A percentile compares a stretch with the other conserved stretches of the same genome.
Conservation (phyloP, 768 basidiomycete genomes). For the Dentipellis fragilis region DNA sequence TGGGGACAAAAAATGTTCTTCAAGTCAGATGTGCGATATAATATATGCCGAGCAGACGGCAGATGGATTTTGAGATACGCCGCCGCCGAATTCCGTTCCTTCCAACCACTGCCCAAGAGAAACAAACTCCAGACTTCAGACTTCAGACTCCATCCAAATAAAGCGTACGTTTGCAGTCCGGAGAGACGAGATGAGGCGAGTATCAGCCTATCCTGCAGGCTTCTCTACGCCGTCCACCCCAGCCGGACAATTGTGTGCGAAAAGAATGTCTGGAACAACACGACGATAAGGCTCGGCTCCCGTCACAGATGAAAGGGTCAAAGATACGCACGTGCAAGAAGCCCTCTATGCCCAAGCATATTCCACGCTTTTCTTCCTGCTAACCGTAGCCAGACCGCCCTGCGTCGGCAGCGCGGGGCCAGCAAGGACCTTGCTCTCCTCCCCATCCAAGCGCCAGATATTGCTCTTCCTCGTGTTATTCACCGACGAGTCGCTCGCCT, state of each 20-base stretch:
- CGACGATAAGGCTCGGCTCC: too few relatives aligned
- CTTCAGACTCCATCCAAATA: not conserved
- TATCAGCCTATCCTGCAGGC: not conserved
- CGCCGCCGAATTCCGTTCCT: too few relatives aligned
- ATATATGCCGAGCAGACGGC: too few relatives aligned
- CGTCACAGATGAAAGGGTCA: too few relatives aligned
- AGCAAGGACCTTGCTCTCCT: not conserved
- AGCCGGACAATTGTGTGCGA: too few relatives aligned
- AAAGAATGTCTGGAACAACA: too few relatives aligned
- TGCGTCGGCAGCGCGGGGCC: not conserved
- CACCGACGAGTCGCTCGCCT: not conserved
- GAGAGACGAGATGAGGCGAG: not conserved
- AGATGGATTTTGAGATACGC: too few relatives aligned
- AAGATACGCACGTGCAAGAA: too few relatives aligned
- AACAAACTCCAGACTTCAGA: too few relatives aligned
- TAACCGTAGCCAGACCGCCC: not conserved
- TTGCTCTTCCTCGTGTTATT: not conserved
- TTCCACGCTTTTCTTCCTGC: not conserved
- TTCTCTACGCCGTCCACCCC: not conserved
- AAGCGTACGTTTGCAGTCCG: not conserved
- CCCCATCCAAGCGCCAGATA: not conserved
- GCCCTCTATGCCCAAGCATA: not conserved
- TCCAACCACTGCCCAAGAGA: too few relatives aligned
- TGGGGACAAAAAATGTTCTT: too few relatives aligned
- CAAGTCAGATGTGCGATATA: too few relatives aligned